Evolutionary conservation across 805 yeast genomes (phyloP), one percentile per base, ranked within the genome.

Genomic region (Pichia pseudocactophila): DNA sequence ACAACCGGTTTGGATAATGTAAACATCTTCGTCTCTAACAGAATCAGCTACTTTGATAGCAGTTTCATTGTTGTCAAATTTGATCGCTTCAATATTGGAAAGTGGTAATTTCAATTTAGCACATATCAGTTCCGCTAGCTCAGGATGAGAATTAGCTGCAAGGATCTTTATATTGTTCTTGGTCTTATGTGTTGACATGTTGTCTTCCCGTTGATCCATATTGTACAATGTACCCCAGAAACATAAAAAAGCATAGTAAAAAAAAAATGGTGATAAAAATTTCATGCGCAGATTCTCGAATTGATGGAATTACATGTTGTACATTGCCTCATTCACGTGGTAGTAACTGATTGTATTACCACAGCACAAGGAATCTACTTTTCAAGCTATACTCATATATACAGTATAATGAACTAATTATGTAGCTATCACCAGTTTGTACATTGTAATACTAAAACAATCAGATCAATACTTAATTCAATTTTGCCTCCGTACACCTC

Each of bases 21-120:
- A 85, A 10, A 85, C 89, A 54, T 87, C 96, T 58, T 88, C 95
- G 57, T 88, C 96, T 63, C 96, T 76, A 20, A 87, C 83, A 30
- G 90, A 79, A 58, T 87, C 96, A 28, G 87, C 89, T 45, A 87
- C 80, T 26, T 87, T 76, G 13, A 90, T 90, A 2, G 95, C 83
- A 2, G 95, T 83, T 64, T 90, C 97, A 53, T 76, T 78, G 59
- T 87, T 90, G 31, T 95, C 78, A 62, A 85, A 86, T 58, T 86
- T 88, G 50, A 82, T 80, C 11, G 88, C 94, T 36, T 82, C 81
- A 18, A 90, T 79, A 46, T 80, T 80, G 39, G 94, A 76, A 35
- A 86, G 67, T 11, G 74, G 74, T 13, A 85, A 60, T 17, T 84
- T 84, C 33, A 90, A 68, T 51, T 66, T 76, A 45, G 68, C 64